A percentile compares a stretch with the other conserved stretches of the same genome.
These are phyloP conservation scores for Selaginella moellendorffii DNA, from an alignment of 75 land plant genomes.

Conservation along the genomic window DNA sequence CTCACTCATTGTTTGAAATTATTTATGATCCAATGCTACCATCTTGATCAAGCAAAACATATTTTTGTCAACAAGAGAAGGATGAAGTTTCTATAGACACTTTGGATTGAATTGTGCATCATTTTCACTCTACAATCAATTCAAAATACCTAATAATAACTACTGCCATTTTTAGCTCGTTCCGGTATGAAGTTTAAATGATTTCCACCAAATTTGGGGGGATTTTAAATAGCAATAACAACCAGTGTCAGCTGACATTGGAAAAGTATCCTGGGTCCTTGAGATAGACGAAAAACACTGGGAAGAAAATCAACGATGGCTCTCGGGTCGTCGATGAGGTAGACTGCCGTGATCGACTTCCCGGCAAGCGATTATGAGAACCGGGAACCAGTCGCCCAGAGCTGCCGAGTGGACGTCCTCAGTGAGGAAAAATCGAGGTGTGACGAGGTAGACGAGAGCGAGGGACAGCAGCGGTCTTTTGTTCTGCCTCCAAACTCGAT, in stretches of 20 bases:
- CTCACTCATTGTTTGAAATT: too few species aligned
- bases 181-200: constrained; percentile 53
- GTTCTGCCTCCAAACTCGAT: constrained; percentile 32
- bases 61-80: constrained; percentile 66
- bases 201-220: constrained; percentile 60
- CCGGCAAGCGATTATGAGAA: constrained; percentile 57
- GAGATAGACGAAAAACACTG: constrained; percentile 50
- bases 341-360: constrained; percentile 45
- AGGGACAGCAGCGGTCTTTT: constrained; percentile 53
- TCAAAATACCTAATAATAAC: too few species aligned
- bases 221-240: constrained; percentile 63
- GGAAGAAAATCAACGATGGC: constrained; percentile 63
- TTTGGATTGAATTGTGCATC: too few species aligned
- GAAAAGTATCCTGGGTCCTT: constrained; percentile 72
- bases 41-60: constrained; percentile 48
- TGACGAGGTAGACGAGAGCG: constrained; percentile 62
- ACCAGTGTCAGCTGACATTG: constrained; percentile 51
- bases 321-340: constrained; percentile 41
- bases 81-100: too few species aligned
- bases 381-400: constrained; percentile 88
- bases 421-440: constrained; percentile 65
- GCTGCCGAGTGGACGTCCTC: constrained; percentile 81
- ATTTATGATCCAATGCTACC: constrained; percentile 98
- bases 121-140: too few species aligned
- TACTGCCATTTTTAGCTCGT: too few species aligned